Conservation (phyloP, 2,329 filamentous ascomycete genomes). For the Tolypocladium amazonense region DNA sequence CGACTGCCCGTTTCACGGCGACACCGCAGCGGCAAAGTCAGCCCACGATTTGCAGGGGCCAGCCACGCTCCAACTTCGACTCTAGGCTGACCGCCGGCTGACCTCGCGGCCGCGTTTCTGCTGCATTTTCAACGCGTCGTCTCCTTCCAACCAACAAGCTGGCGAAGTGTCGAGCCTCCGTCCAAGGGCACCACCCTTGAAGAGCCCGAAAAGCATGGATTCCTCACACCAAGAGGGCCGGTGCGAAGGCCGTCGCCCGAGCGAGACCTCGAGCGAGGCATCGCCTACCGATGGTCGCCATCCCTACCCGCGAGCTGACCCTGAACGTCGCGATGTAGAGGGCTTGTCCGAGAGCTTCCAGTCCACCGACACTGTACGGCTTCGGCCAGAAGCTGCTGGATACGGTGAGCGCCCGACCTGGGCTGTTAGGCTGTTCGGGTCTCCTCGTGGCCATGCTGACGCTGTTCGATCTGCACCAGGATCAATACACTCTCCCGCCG, state of each 20-base stretch:
- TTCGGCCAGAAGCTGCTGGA: constrained; percentile 36
- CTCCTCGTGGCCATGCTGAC: background rate
- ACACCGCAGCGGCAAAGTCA: background rate
- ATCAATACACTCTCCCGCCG: constrained; percentile 6
- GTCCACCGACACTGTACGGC: constrained; percentile 49
- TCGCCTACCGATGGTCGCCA: constrained; percentile 41
- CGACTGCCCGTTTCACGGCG: background rate
- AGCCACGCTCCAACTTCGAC: background rate
- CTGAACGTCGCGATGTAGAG: constrained; percentile 28
- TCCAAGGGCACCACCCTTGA: constrained; percentile 1
- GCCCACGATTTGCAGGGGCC: background rate
- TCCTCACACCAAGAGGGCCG: constrained; percentile 21
- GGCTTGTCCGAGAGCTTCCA: constrained; percentile 43
- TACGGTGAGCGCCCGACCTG: constrained; percentile 37
- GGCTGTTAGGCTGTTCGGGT: background rate
- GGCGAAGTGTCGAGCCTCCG: background rate
- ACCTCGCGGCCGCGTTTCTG: background rate
- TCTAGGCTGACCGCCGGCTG: background rate
- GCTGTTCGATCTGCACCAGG: constrained; percentile 3
- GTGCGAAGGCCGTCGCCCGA: constrained; percentile 24
- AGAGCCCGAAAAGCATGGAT: constrained; percentile 29
- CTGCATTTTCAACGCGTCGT: background rate
- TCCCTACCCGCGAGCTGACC: constrained; percentile 25
- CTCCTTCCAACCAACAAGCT: background rate
- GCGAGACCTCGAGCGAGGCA: constrained; percentile 25